Conservation (phyloP, 345 rosid genomes). For the Fremontodendron californicum region DNA sequence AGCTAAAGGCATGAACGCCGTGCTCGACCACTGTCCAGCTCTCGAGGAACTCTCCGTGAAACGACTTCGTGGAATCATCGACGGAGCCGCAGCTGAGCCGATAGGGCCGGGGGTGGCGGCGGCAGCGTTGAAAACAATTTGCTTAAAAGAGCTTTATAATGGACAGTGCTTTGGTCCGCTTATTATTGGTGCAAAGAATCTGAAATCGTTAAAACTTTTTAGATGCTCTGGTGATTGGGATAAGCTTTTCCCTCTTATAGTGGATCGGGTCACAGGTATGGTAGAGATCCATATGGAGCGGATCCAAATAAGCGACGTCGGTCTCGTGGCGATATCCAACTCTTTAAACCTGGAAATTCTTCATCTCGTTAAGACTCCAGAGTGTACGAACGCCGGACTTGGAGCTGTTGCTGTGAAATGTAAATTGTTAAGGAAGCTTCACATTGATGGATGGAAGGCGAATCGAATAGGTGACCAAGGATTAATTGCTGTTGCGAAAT, state of each 20-base stretch:
- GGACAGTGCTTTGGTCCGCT: constrained; percentile 79
- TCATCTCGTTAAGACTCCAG: constrained; percentile 68
- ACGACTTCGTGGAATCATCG: constrained; percentile 69
- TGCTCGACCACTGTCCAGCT: constrained; percentile 62
- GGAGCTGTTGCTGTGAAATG: constrained; percentile 51
- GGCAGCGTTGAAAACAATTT: constrained; percentile 51
- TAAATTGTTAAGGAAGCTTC: constrained; percentile 62
- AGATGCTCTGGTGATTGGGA: constrained; percentile 92
- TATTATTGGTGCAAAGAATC: constrained; percentile 54
- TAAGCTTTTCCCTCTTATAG: constrained; percentile 41
- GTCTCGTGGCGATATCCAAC: constrained; percentile 50
- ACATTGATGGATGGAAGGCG: constrained; percentile 71
- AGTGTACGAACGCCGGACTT: constrained; percentile 60
- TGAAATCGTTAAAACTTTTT: constrained; percentile 62
- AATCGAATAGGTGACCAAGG: constrained; percentile 72
- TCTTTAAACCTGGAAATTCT: constrained; percentile 61
- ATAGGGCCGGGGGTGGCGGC: constrained; percentile 64
- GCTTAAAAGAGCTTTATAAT: constrained; percentile 69
- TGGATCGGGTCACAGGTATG: constrained; percentile 38
- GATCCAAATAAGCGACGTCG: constrained; percentile 61
- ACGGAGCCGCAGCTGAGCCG: constrained; percentile 49
- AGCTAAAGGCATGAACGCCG: constrained; percentile 77
- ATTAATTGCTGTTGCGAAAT: constrained; percentile 48
- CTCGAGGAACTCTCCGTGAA: constrained; percentile 75
- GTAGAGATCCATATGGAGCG: constrained; percentile 71